phyloP scores from a whole-genome alignment of 306 rosid genomes.

The Hippophae gyantsensis region DNA sequence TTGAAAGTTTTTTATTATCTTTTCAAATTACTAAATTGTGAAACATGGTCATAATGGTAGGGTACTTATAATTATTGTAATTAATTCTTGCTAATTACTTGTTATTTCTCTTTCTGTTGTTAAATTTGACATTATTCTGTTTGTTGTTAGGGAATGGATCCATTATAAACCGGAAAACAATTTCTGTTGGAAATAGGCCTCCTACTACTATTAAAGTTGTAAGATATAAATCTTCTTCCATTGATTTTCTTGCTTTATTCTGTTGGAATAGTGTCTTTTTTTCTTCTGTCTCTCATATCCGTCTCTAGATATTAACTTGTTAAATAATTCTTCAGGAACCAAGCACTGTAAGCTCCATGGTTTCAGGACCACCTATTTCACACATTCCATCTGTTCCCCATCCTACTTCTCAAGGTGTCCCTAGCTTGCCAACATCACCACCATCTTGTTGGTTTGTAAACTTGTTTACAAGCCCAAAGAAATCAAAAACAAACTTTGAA shows the following conservation, averaged over 20 bases:
- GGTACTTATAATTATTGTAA: slow-evolving; percentile 6
- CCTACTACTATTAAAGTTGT: slow-evolving; percentile 93
- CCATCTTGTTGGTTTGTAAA: no score
- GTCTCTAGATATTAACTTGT: slow-evolving; percentile 15
- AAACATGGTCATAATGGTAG: slow-evolving; percentile 7
- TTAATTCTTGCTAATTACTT: slow-evolving; percentile 9
- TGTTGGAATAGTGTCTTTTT: slow-evolving; percentile 1
- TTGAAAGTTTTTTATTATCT: not conserved
- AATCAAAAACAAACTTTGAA: no score
- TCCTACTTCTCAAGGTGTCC: slow-evolving; percentile 68
- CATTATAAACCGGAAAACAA: slow-evolving; percentile 54
- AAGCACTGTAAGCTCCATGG: slow-evolving; percentile 63
- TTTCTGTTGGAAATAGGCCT: slow-evolving; percentile 51
- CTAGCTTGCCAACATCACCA: slow-evolving; percentile 79
- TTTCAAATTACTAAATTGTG: not conserved
- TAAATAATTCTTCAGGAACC: slow-evolving; percentile 59
- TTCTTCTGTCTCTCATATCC: slow-evolving; percentile 7
- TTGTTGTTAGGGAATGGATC: slow-evolving; percentile 69
- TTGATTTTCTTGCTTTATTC: slow-evolving; percentile 3
- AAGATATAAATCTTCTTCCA: slow-evolving; percentile 18
- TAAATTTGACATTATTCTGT: slow-evolving; percentile 3
- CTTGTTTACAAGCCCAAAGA: no score
- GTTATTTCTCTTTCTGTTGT: not conserved
- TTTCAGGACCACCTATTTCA: slow-evolving; percentile 55
- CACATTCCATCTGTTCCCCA: slow-evolving; percentile 61